Evolutionary conservation across 495 filamentous ascomycete genomes (phyloP).

Genomic region (Trichoderma virens): DNA sequence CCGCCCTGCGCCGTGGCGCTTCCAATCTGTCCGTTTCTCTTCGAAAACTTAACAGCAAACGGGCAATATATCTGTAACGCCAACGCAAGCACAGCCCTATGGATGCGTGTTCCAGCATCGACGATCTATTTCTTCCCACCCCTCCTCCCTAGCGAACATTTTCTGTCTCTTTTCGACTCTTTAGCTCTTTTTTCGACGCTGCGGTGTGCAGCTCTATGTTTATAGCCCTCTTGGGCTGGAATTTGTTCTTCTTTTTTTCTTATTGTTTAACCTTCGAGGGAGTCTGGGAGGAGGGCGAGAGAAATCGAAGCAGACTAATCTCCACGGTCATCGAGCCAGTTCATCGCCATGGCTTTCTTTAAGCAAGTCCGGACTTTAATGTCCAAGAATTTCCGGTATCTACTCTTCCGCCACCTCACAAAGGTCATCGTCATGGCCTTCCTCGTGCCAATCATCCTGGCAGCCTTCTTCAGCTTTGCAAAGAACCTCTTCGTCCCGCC

Average conservation of each 20-base stretch:
- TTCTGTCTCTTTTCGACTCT: background rate
- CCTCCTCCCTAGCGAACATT: background rate
- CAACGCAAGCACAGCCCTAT: background rate
- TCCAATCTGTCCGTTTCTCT: background rate
- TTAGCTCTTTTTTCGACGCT: background rate
- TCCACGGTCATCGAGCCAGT: background rate
- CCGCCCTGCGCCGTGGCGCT: background rate
- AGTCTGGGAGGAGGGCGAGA: background rate
- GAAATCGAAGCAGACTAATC: background rate
- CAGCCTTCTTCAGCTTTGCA: constrained; percentile 59
- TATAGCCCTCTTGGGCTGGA: too few species aligned
- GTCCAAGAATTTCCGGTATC: constrained; percentile 66
- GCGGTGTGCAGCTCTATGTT: background rate
- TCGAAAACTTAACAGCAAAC: too few species aligned
- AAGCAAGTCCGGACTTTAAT: constrained; percentile 67
- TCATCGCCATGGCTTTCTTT: constrained; percentile 44
- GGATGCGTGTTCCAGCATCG: background rate
- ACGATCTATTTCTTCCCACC: background rate
- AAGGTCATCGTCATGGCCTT: constrained; percentile 62
- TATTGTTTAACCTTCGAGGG: too few species aligned
- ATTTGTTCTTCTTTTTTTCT: too few species aligned
- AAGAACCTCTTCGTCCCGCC: constrained; percentile 61
- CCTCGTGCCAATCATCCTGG: constrained; percentile 61
- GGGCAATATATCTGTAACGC: background rate
- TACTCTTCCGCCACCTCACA: constrained; percentile 52